Percentiles rank a stretch among this genome's conserved stretches.
Evolutionary conservation across 345 rosid species (phyloP).

Genomic region (Durio zibethinus): DNA sequence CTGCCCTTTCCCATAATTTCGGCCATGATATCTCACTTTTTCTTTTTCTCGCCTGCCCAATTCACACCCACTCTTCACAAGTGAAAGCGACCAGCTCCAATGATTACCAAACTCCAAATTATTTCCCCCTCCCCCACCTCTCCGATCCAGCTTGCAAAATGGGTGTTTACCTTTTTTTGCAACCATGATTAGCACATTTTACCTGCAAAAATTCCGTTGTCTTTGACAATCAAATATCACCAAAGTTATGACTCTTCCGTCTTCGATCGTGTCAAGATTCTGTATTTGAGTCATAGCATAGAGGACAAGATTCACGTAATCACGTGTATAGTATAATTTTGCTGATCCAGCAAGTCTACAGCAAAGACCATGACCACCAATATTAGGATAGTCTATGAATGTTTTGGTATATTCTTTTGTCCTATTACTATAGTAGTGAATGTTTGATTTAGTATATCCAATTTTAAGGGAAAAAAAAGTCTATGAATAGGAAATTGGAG

Average conservation of each 20-base stretch:
- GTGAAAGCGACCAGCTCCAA: neutral
- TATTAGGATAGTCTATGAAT: neutral
- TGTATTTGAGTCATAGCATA: neutral
- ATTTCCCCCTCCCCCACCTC: neutral
- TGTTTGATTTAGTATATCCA: neutral
- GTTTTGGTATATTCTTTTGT: neutral
- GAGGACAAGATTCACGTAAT: neutral
- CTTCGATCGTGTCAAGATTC: neutral
- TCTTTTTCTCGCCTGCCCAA: neutral
- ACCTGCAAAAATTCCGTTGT: neutral
- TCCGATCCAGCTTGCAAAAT: neutral
- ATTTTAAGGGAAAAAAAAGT: neutral
- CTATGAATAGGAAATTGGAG: neutral
- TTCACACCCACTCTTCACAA: neutral
- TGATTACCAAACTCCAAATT: neutral
- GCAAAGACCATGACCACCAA: neutral
- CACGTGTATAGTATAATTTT: neutral
- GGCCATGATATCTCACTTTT: neutral
- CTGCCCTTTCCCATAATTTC: neutral
- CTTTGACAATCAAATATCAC: neutral
- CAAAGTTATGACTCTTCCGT: neutral
- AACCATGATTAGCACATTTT: neutral
- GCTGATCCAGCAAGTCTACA: neutral
- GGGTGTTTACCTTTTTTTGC: neutral
- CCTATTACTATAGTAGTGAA: neutral